phyloP scores from a whole-genome alignment of 2,329 filamentous ascomycete species.

The Fusarium mangiferae region DNA sequence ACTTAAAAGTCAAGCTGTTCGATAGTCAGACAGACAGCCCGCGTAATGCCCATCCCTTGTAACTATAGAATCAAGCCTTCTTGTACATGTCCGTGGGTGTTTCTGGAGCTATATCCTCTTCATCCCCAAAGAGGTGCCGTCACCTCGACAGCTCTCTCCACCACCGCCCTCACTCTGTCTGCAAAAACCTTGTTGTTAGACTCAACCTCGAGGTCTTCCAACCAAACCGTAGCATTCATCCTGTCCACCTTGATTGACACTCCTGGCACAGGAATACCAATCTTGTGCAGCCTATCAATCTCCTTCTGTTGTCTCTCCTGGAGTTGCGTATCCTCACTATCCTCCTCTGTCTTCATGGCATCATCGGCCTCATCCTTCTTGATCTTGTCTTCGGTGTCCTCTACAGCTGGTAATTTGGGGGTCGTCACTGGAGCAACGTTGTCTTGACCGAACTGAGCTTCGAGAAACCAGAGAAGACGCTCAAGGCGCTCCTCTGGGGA shows the following conservation, averaged over 20 bases:
- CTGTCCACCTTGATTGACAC: slow-evolving; percentile 89
- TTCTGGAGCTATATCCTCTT: background rate
- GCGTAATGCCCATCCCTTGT: background rate
- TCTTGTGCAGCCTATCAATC: slow-evolving; percentile 79
- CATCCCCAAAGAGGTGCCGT: slow-evolving; percentile 77
- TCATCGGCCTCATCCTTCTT: slow-evolving; percentile 52
- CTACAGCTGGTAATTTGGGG: slow-evolving; percentile 63
- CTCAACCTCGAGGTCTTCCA: slow-evolving; percentile 92
- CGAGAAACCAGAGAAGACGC: slow-evolving; percentile 93
- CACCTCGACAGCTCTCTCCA: slow-evolving; percentile 89
- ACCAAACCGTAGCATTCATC: slow-evolving; percentile 87
- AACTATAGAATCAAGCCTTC: background rate
- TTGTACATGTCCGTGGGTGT: background rate
- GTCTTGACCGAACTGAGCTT: slow-evolving; percentile 92
- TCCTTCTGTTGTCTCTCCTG: slow-evolving; percentile 73
- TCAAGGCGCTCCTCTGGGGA: slow-evolving; percentile 80
- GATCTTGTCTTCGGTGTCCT: slow-evolving; percentile 48
- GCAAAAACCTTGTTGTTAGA: slow-evolving; percentile 80
- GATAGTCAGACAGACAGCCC: background rate
- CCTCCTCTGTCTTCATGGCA: slow-evolving; percentile 48
- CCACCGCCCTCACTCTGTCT: slow-evolving; percentile 87
- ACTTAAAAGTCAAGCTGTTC: background rate
- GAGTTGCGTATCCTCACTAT: slow-evolving; percentile 56
- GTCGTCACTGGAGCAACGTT: slow-evolving; percentile 80
- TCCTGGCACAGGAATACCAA: slow-evolving; percentile 92